These are phyloP conservation scores for Xylaria polymorpha DNA, from an alignment of 2,329 filamentous ascomycete species.

Conservation along the genomic window DNA sequence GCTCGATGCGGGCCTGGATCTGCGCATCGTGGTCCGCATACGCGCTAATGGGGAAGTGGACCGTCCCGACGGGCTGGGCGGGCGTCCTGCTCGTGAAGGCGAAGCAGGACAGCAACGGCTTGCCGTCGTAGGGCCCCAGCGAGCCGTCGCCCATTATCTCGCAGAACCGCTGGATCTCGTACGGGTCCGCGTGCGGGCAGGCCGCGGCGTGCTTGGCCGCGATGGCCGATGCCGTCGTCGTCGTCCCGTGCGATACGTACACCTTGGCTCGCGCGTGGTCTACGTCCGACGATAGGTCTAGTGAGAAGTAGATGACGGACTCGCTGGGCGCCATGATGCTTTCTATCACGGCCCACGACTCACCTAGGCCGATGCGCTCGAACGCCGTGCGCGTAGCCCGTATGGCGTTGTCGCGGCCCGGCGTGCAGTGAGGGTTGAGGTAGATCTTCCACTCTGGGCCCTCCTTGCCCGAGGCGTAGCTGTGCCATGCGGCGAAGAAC, in stretches of 20 bases:
- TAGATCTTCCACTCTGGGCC: constrained; percentile 40
- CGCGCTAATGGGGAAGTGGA: constrained; percentile 37
- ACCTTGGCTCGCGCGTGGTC: constrained; percentile 34
- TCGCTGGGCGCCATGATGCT: constrained; percentile 23
- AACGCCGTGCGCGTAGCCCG: constrained; percentile 28
- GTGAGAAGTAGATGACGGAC: constrained; percentile 37
- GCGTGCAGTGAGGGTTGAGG: constrained; percentile 30
- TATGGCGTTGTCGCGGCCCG: constrained; percentile 16
- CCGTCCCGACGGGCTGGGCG: constrained; percentile 27
- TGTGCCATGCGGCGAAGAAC: constrained; percentile 36
- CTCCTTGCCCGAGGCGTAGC: constrained; percentile 24
- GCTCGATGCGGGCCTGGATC: constrained; percentile 30
- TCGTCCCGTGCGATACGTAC: constrained; percentile 31
- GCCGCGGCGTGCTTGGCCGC: constrained; percentile 31
- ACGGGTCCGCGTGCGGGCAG: constrained; percentile 31
- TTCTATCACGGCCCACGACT: constrained; percentile 24
- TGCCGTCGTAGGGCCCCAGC: constrained; percentile 28
- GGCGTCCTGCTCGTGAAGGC: constrained; percentile 33
- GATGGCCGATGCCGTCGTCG: constrained; percentile 22
- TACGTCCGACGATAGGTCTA: constrained; percentile 31
- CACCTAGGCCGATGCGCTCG: constrained; percentile 32
- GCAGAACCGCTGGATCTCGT: constrained; percentile 40
- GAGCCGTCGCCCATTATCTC: constrained; percentile 29
- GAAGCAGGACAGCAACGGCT: constrained; percentile 35
- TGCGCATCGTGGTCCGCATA: constrained; percentile 34